Conservation (phyloP, 1,139 yeast genomes). For the Komagataea norvegica region DNA sequence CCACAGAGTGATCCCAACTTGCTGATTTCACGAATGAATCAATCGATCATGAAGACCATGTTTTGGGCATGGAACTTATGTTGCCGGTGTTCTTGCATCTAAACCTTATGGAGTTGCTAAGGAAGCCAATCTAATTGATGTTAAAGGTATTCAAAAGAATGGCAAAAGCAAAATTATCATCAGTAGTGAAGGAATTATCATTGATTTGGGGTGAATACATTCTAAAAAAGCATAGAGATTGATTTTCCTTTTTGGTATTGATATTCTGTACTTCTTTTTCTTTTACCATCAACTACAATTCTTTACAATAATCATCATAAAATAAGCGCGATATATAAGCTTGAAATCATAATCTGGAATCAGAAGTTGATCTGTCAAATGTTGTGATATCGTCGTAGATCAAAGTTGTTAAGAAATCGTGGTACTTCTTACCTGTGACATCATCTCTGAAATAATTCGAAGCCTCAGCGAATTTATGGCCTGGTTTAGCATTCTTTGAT, state of each 20-base stretch:
- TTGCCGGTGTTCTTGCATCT: constrained; percentile 60
- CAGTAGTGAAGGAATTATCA: constrained; percentile 44
- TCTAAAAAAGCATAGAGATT: constrained; percentile 40
- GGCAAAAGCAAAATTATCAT: constrained; percentile 48
- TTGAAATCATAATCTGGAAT: constrained; percentile 20
- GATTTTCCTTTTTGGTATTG: constrained; percentile 38
- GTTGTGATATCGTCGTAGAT: constrained; percentile 53
- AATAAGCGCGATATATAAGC: background rate
- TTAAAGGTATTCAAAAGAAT: constrained; percentile 46
- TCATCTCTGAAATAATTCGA: constrained; percentile 61
- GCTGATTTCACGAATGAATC: constrained; percentile 27
- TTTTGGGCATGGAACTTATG: constrained; percentile 44
- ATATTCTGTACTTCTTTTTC: constrained; percentile 78
- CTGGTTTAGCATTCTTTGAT: constrained; percentile 48
- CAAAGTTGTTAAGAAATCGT: constrained; percentile 61
- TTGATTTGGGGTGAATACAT: constrained; percentile 36
- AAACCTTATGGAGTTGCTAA: constrained; percentile 59
- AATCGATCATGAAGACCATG: constrained; percentile 26
- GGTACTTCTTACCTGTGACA: constrained; percentile 59
- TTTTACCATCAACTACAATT: too few relatives aligned
- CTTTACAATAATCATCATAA: too few relatives aligned
- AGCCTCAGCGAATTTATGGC: constrained; percentile 44
- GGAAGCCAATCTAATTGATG: constrained; percentile 56
- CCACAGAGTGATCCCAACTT: constrained; percentile 31
- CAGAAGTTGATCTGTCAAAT: constrained; percentile 20